Conservation (phyloP, 768 basidiomycete genomes). For the Hortiboletus campestris region DNA sequence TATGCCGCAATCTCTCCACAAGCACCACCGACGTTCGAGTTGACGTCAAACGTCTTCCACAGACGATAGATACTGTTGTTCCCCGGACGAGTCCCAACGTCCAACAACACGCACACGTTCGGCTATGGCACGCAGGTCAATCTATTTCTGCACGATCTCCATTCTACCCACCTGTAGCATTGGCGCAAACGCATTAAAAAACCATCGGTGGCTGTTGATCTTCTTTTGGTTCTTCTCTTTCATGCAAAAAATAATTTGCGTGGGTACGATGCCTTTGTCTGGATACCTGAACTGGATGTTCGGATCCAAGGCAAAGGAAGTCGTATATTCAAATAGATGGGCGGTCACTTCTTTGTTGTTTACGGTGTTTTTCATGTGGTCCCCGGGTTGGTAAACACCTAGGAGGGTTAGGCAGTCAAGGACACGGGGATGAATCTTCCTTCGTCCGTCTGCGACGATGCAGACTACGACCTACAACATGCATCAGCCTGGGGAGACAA, state of each 20-base stretch:
- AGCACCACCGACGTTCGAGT: slow-evolving; percentile 91
- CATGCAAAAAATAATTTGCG: slow-evolving; percentile 89
- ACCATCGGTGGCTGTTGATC: slow-evolving; percentile 96
- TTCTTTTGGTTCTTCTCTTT: slow-evolving; percentile 97
- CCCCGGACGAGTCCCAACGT: slow-evolving; percentile 90
- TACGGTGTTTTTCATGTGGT: slow-evolving; percentile 60
- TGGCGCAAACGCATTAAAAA: slow-evolving; percentile 90
- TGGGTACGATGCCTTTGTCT: slow-evolving; percentile 90
- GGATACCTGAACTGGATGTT: slow-evolving; percentile 84
- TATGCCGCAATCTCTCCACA: slow-evolving; percentile 96
- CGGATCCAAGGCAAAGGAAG: slow-evolving; percentile 75
- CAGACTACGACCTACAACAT: slow-evolving; percentile 77
- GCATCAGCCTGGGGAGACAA: background rate
- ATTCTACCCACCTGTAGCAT: slow-evolving; percentile 66
- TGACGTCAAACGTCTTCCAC: slow-evolving; percentile 93
- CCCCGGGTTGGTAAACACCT: slow-evolving; percentile 84
- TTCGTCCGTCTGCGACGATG: slow-evolving; percentile 86
- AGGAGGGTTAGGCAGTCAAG: slow-evolving; percentile 88
- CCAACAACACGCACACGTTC: slow-evolving; percentile 88
- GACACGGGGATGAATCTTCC: slow-evolving; percentile 78
- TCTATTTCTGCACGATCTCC: background rate
- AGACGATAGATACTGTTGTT: slow-evolving; percentile 88
- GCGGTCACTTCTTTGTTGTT: slow-evolving; percentile 72
- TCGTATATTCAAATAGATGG: slow-evolving; percentile 84
- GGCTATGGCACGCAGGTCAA: slow-evolving; percentile 44